Evolutionary conservation across 106 monocot species (phyloP).

Genomic region (Dioscorea alata): DNA sequence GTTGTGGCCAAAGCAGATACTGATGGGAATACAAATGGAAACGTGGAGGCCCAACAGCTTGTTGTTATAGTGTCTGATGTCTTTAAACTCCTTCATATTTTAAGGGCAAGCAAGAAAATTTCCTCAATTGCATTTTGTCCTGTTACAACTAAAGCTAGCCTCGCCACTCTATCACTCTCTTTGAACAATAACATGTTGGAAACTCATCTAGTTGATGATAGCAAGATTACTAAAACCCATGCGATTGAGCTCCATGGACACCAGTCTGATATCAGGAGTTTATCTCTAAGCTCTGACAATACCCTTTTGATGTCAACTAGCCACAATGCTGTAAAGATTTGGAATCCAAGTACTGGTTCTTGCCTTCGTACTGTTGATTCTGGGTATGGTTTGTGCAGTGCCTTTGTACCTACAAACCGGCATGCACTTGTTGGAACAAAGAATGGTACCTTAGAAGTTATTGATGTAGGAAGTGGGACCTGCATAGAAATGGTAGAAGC

Average conservation of each 20-base stretch:
- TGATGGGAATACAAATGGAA: conserved; percentile 31
- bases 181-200: conserved; percentile 88
- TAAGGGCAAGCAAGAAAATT: conserved; percentile 76
- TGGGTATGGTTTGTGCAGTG: conserved; percentile 79
- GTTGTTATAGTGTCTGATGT: conserved; percentile 63
- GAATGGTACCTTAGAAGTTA: conserved; percentile 67
- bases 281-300: conserved; percentile 68
- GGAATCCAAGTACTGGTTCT: conserved; percentile 84
- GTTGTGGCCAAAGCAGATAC: conserved; percentile 27
- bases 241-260: conserved; percentile 86
- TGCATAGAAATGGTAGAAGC: conserved; percentile 65
- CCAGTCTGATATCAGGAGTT: conserved; percentile 88
- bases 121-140: conserved; percentile 83
- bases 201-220: conserved; percentile 51
- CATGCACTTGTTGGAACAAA: conserved; percentile 93
- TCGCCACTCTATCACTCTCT: conserved; percentile 73
- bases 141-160: conserved; percentile 30
- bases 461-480: conserved; percentile 87
- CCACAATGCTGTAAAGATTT: conserved; percentile 92
- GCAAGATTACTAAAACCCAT: conserved; percentile 44
- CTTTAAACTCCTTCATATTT: conserved; percentile 59
- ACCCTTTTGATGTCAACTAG: conserved; percentile 86
- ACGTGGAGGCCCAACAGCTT: conserved; percentile 16
- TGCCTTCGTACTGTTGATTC: conserved; percentile 89
- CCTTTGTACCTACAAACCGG: conserved; percentile 60